phyloP scores from a whole-genome alignment of 2,329 filamentous ascomycete species.

The Bipolaris bicolor region DNA sequence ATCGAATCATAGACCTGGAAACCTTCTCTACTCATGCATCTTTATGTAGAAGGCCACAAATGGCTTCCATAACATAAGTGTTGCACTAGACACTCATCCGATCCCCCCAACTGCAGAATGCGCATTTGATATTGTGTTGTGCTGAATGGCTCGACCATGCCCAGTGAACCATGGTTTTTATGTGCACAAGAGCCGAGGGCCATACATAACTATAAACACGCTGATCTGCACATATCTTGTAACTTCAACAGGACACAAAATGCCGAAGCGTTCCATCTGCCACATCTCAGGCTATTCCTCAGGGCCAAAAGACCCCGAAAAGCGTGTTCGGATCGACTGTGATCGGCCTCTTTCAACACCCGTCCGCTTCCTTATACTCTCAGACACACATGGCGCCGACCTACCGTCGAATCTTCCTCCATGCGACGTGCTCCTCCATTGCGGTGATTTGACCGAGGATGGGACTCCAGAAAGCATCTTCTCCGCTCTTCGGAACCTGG shows the following conservation, averaged over 20 bases:
- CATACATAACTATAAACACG: not conserved
- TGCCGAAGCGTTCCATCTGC: not conserved
- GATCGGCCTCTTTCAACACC: slow-evolving; percentile 1
- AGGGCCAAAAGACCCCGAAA: not conserved
- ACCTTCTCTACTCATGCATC: not conserved
- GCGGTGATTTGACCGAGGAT: slow-evolving; percentile 62
- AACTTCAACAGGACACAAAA: not conserved
- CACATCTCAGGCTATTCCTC: not conserved
- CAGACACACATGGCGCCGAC: slow-evolving; percentile 47
- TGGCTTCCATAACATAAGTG: not conserved
- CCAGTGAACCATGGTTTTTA: not conserved
- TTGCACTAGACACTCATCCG: not conserved
- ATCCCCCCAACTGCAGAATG: too few species aligned
- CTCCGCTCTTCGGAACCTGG: slow-evolving; percentile 53
- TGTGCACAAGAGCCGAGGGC: not conserved
- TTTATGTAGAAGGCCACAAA: not conserved
- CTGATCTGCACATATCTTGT: not conserved
- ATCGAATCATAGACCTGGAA: not conserved
- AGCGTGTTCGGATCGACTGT: not conserved
- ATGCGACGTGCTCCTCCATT: slow-evolving; percentile 62
- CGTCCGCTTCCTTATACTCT: slow-evolving; percentile 48
- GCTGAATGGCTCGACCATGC: not conserved
- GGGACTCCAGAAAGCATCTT: slow-evolving; percentile 56
- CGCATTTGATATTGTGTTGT: not conserved
- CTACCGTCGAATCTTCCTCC: slow-evolving; percentile 51